Evolutionary conservation across 164 flowering plant species (phyloP), one percentile per base, ranked within the genome.

Genomic region (Vitis riparia): DNA sequence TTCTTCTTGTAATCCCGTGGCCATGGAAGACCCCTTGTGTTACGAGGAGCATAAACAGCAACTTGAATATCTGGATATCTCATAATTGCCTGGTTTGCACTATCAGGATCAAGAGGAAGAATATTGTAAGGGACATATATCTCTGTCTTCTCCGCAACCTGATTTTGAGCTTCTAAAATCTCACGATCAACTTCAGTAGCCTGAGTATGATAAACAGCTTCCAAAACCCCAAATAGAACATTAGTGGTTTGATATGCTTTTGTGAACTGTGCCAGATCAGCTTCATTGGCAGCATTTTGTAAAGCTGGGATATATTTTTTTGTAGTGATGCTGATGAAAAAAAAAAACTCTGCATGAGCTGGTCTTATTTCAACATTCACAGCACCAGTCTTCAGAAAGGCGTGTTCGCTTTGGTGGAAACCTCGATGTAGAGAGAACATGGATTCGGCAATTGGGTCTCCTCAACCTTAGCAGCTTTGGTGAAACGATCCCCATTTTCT

Each of bases 11-110:
- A 76, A 59, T 82, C 97, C 63, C 79, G 83, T 3, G 97, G 96
- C 98, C 97, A 96, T n/a, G 98, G 99, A 56, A 96, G 91, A 65
- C 99, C 97, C 78, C 99, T 86, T 3, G 91, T 93, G 73, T 92
- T 93, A 12, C 99, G 94, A 62, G 93, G 97, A 37, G 99, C 99
- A 75, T 70, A n/a, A 67, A 93, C 95, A 79, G 94, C 87, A 77
- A 97, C 98, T 87, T 85, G 90, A 72, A 96, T 93, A 97, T 96
- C 99, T 11, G 95, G 94, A 73, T 83, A 92, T 79, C 72, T 87
- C 99, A 93, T 96, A 71, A 96, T 93, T 32, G 98, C 93, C 76
- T 89, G 98, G 80, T 92, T 91, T 80, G 89, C 85, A 89, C 99
- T 96, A 70, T 91, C 98, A 71, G 95, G 97, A 69, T 96, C 99